A percentile compares a stretch with the other conserved stretches of the same genome.
phyloP scores from a whole-genome alignment of 768 basidiomycete genomes.

The Dioszegia hungarica region DNA sequence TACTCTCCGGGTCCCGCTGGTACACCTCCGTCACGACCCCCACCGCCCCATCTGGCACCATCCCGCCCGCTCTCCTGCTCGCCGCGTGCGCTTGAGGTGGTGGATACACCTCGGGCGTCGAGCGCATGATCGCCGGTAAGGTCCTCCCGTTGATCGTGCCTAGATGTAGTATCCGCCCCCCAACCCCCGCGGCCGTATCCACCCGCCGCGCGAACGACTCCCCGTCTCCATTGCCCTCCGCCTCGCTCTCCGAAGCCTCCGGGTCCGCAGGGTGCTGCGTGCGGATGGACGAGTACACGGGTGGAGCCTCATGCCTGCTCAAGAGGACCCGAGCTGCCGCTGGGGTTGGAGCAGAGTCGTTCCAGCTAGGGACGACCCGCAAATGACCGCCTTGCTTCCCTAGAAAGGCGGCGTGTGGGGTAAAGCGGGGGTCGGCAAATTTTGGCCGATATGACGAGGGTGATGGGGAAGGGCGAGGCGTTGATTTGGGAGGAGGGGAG shows the following conservation, averaged over 20 bases:
- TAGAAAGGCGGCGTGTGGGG: slow-evolving; percentile 8
- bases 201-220: not conserved
- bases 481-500: not conserved
- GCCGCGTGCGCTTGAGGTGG: not conserved
- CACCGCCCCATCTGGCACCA: not conserved
- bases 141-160: not conserved
- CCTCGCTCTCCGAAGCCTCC: not conserved
- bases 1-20: slow-evolving; percentile 19
- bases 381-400: slow-evolving; percentile 4
- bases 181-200: not conserved
- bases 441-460: not conserved
- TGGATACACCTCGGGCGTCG: slow-evolving; percentile 18
- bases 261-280: not conserved
- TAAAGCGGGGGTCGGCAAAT: slow-evolving; percentile 12
- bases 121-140: slow-evolving; percentile 1
- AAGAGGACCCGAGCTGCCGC: not conserved
- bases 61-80: not conserved
- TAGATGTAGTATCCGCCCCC: not conserved
- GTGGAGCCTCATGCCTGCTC: not conserved
- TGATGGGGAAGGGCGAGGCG: not conserved
- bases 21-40: slow-evolving; percentile 24
- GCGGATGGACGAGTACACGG: slow-evolving; percentile 4
- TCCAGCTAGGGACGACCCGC: not conserved
- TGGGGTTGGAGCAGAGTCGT: not conserved
- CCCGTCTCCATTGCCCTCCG: not conserved